These are phyloP conservation scores for Erigeron canadensis DNA, from an alignment of 129 eudicot species.

Conservation along the genomic window DNA sequence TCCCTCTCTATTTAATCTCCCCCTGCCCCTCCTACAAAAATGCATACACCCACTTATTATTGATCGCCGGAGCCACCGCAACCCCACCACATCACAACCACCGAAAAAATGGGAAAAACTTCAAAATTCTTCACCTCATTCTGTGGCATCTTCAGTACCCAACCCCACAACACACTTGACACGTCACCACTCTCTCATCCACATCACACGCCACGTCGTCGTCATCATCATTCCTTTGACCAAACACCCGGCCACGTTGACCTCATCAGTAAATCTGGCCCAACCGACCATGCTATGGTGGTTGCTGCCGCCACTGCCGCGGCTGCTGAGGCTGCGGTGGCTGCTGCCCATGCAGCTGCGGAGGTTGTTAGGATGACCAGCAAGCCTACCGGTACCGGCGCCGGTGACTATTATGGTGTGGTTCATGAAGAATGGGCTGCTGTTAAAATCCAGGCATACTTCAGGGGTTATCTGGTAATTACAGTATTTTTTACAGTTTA, in stretches of 20 bases:
- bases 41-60: background rate
- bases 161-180: background rate
- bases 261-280: slow-evolving; percentile 9
- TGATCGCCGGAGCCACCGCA: background rate
- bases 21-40: too few species aligned
- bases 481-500: background rate
- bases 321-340: slow-evolving; percentile 55
- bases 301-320: slow-evolving; percentile 62
- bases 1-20: background rate
- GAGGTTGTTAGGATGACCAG: slow-evolving; percentile 47
- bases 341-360: slow-evolving; percentile 63
- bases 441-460: slow-evolving; percentile 65
- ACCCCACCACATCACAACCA: background rate
- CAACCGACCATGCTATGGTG: slow-evolving; percentile 46
- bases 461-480: slow-evolving; percentile 74
- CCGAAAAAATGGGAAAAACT: slow-evolving; percentile 8
- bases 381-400: slow-evolving; percentile 19
- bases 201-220: slow-evolving; percentile 18
- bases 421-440: slow-evolving; percentile 50
- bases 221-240: background rate
- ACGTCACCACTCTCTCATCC: slow-evolving; percentile 17
- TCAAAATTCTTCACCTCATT: slow-evolving; percentile 59
- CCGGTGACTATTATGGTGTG: slow-evolving; percentile 22
- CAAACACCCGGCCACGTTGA: slow-evolving; percentile 1
- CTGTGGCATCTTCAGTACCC: slow-evolving; percentile 63